Conservation (phyloP, 2,329 filamentous ascomycete genomes). For the Fusarium brevicatenulatum region DNA sequence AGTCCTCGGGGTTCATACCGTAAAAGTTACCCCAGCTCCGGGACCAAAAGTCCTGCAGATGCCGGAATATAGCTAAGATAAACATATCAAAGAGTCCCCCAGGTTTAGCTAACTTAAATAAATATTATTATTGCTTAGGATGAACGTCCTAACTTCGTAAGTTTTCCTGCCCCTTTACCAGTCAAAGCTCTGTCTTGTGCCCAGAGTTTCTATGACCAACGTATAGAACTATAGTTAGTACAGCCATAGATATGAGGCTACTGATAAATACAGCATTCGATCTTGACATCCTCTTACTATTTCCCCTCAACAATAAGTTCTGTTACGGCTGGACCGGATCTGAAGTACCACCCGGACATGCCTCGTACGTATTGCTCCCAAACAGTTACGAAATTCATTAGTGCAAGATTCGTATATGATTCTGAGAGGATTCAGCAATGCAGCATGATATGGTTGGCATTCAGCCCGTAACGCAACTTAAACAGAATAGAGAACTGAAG, state of each 20-base stretch:
- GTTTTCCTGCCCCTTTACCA: not conserved
- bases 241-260: not conserved
- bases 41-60: not conserved
- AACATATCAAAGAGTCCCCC: too few species aligned
- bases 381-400: not conserved
- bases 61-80: not conserved
- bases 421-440: not conserved
- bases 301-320: not conserved
- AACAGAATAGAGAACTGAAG: not conserved
- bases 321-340: not conserved
- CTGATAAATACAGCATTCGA: not conserved
- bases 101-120: not conserved
- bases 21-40: not conserved
- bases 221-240: too few species aligned
- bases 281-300: not conserved
- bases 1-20: not conserved
- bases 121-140: not conserved
- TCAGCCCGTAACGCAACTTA: not conserved
- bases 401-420: not conserved
- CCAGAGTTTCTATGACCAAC: not conserved
- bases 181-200: not conserved
- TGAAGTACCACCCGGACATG: not conserved
- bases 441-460: not conserved
- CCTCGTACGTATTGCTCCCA: not conserved
- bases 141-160: not conserved